These are phyloP conservation scores for Talaromyces marneffei DNA, from an alignment of 2,329 filamentous ascomycete genomes.

Conservation along the genomic window DNA sequence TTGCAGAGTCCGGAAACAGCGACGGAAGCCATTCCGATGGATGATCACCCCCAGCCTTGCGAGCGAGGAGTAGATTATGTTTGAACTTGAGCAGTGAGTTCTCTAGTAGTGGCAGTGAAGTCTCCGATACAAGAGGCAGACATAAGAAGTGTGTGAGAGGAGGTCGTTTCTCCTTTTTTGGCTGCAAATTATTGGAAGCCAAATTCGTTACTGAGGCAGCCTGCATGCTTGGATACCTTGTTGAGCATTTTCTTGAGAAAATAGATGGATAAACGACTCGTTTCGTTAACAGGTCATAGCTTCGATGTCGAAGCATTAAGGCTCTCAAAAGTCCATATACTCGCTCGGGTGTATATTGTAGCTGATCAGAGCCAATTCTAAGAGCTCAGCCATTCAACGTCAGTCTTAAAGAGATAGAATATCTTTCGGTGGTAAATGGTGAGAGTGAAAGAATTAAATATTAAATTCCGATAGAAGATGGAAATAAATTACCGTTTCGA, in stretches of 20 bases:
- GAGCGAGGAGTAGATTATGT: conserved; percentile 44
- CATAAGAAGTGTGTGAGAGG: conserved; percentile 44
- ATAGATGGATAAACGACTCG: background rate
- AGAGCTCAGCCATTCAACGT: no score
- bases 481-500: background rate
- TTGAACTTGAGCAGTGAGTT: conserved; percentile 57
- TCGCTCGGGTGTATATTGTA: background rate
- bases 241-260: background rate
- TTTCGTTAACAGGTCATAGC: background rate
- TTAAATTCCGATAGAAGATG: background rate
- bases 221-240: background rate
- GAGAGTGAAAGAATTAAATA: background rate
- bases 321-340: background rate
- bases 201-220: background rate
- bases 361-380: background rate
- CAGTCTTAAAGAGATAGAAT: background rate
- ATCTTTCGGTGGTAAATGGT: background rate
- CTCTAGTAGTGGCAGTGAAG: conserved; percentile 61
- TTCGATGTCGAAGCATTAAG: conserved; percentile 1
- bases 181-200: background rate
- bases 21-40: conserved; percentile 20
- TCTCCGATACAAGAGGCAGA: conserved; percentile 56
- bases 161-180: conserved; percentile 24
- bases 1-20: conserved; percentile 58
- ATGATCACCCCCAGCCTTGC: conserved; percentile 11